Conservation (phyloP, 768 basidiomycete genomes). For the Dacryopinax primogenitus region DNA sequence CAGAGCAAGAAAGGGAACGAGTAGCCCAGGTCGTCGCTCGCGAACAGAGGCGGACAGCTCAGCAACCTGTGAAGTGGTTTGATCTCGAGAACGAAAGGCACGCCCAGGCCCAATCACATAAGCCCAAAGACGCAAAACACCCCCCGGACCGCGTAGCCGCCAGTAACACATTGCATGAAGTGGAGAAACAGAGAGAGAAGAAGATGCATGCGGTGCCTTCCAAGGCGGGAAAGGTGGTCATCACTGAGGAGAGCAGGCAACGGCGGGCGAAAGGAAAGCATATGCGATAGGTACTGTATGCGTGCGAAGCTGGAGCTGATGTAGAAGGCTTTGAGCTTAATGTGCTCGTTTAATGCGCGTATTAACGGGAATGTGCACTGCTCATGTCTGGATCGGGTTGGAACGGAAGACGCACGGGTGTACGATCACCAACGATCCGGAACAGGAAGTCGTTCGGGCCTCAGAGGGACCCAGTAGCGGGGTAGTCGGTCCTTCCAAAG, state of each 20-base stretch:
- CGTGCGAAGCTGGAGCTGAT: too few species aligned
- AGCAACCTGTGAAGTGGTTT: background rate
- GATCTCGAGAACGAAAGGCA: background rate
- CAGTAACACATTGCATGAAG: background rate
- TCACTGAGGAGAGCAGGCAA: background rate
- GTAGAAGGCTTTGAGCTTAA: too few species aligned
- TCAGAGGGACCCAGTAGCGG: too few species aligned
- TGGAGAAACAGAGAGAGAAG: background rate
- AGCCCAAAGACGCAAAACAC: background rate
- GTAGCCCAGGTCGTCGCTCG: background rate
- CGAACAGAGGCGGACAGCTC: background rate
- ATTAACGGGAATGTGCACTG: too few species aligned
- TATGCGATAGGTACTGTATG: background rate
- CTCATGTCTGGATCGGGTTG: too few species aligned
- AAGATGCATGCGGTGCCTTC: background rate
- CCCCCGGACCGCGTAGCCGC: background rate
- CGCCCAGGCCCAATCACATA: background rate
- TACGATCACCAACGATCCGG: too few species aligned
- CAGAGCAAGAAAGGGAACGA: background rate
- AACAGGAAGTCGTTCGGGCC: too few species aligned
- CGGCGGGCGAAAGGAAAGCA: conserved; percentile 4
- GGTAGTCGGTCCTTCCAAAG: too few species aligned
- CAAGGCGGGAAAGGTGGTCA: background rate
- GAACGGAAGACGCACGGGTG: too few species aligned
- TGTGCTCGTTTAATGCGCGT: too few species aligned